Evolutionary conservation across 1,139 yeast species (phyloP).

Genomic region (Geotrichum bryndzae): DNA sequence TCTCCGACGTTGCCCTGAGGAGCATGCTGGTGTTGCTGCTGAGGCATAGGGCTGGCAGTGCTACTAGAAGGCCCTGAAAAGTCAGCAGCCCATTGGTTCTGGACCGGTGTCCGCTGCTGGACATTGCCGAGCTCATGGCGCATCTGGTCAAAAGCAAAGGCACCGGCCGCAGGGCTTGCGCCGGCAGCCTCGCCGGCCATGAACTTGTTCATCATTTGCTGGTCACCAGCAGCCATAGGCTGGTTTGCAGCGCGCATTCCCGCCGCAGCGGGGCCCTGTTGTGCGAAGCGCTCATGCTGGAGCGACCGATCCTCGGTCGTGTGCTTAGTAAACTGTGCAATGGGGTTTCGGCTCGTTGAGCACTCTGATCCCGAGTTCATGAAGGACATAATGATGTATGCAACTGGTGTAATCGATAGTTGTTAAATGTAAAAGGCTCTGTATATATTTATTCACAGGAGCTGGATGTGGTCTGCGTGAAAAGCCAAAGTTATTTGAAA

Average conservation of each 20-base stretch:
- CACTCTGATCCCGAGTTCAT: constrained; percentile 70
- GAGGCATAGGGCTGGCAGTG: not conserved
- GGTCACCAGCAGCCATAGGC: constrained; percentile 33
- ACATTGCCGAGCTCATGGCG: constrained; percentile 30
- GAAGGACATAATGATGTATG: constrained; percentile 29
- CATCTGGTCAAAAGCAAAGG: constrained; percentile 34
- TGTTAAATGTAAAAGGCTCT: not conserved
- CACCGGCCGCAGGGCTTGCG: constrained; percentile 21
- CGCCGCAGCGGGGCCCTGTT: constrained; percentile 23
- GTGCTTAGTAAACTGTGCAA: constrained; percentile 74
- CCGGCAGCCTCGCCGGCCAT: constrained; percentile 27
- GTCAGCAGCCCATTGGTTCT: constrained; percentile 27
- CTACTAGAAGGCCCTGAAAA: constrained; percentile 18
- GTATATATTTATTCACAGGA: not conserved
- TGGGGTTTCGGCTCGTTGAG: constrained; percentile 71
- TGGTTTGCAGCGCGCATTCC: constrained; percentile 37
- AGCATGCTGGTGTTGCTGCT: not conserved
- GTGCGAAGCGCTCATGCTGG: constrained; percentile 45
- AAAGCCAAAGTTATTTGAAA: too few species aligned
- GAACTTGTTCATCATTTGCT: constrained; percentile 52
- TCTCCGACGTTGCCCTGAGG: not conserved
- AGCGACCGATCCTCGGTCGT: constrained; percentile 57
- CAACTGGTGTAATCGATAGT: not conserved
- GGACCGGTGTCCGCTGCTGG: constrained; percentile 14
- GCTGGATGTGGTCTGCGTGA: not conserved